A percentile compares a stretch with the other conserved stretches of the same genome.
These are phyloP conservation scores for Allantophomopsis lycopodina DNA, from an alignment of 2,329 filamentous ascomycete genomes.

Conservation along the genomic window DNA sequence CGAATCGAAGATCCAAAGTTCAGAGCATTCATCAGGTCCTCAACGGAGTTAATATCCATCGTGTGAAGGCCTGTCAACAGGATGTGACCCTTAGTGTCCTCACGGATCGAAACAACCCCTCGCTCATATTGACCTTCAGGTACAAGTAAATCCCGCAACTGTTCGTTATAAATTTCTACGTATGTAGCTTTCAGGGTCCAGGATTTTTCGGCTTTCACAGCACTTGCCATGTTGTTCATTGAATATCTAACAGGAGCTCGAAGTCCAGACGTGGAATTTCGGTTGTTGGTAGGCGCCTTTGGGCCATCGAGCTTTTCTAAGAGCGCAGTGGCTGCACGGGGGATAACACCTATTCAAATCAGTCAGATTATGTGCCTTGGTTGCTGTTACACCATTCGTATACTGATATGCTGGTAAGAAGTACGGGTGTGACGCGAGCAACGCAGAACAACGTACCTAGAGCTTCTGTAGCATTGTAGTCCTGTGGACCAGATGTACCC, in stretches of 20 bases:
- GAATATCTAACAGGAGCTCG: conserved; percentile 72
- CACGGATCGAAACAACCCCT: conserved; percentile 73
- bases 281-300: conserved; percentile 28
- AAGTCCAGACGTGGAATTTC: conserved; percentile 62
- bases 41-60: conserved; percentile 77
- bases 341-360: conserved; percentile 64
- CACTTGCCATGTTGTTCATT: conserved; percentile 19
- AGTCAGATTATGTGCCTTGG: neutral
- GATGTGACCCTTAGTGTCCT: conserved; percentile 90
- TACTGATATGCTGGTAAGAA: neutral
- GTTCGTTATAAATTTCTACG: conserved; percentile 96
- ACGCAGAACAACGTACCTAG: conserved; percentile 55
- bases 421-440: conserved; percentile 1
- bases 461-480: conserved; percentile 54
- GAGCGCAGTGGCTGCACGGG: conserved; percentile 70
- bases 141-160: conserved; percentile 77
- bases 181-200: conserved; percentile 94
- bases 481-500: conserved; percentile 79
- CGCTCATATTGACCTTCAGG: conserved; percentile 63
- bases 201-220: conserved; percentile 43
- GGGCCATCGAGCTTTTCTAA: conserved; percentile 72
- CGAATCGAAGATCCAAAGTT: conserved; percentile 90
- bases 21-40: conserved; percentile 78
- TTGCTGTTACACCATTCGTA: no score
- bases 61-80: conserved; percentile 82